Conservation (phyloP, 2,329 filamentous ascomycete species). For the Arthrinium puccinioides region DNA sequence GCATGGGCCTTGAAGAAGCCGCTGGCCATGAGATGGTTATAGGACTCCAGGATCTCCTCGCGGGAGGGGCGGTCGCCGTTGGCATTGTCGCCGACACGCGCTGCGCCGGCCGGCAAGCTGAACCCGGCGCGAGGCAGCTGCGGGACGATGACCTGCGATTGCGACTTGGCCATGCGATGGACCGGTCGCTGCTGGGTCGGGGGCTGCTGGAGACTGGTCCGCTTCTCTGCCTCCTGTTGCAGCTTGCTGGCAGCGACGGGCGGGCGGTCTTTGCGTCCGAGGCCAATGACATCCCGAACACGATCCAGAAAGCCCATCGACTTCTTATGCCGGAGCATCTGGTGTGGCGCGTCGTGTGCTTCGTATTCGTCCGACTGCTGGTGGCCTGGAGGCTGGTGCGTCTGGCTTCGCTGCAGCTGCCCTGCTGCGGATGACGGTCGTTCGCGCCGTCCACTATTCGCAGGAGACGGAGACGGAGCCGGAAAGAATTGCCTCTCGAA, state of each 20-base stretch:
- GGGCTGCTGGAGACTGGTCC: conserved; percentile 22
- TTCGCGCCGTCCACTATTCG: not conserved
- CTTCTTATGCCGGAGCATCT: conserved; percentile 17
- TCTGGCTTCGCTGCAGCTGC: conserved; percentile 4
- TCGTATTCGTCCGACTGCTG: not conserved
- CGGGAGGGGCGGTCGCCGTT: conserved; percentile 23
- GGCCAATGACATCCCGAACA: conserved; percentile 19
- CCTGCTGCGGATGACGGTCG: conserved; percentile 15
- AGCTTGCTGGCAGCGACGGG: conserved; percentile 9
- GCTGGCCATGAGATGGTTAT: conserved; percentile 47
- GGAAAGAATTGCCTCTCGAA: conserved; percentile 23
- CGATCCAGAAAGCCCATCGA: conserved; percentile 21
- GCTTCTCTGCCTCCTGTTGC: conserved; percentile 16
- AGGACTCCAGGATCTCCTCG: conserved; percentile 49
- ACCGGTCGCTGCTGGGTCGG: conserved; percentile 7
- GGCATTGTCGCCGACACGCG: not conserved
- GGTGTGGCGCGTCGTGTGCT: conserved; percentile 3
- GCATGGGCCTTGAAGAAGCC: conserved; percentile 54
- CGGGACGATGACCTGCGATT: conserved; percentile 17
- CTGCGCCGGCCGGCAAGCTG: conserved; percentile 2
- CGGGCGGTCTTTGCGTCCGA: conserved; percentile 4
- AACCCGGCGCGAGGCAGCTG: conserved; percentile 11
- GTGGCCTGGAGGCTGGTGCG: not conserved
- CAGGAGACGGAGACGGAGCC: not conserved
- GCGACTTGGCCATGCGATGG: conserved; percentile 12